These are phyloP conservation scores for Sesbania bispinosa DNA, from an alignment of 306 rosid species.

Conservation along the genomic window DNA sequence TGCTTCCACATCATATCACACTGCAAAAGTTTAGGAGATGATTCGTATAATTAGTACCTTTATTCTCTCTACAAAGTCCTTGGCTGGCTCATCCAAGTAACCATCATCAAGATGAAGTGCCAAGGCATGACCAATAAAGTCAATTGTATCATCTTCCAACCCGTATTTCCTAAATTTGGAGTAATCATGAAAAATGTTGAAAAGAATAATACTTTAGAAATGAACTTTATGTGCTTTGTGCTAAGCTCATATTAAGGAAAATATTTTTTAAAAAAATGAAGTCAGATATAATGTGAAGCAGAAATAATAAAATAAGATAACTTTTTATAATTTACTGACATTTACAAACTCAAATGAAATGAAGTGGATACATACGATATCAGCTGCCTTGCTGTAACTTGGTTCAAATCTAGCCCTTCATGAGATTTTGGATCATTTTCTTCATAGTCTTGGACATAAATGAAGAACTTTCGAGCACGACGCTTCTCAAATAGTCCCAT, in stretches of 20 bases:
- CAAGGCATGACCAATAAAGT: slow-evolving; percentile 69
- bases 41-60: slow-evolving; percentile 35
- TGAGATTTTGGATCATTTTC: slow-evolving; percentile 54
- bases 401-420: slow-evolving; percentile 50
- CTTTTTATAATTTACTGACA: too few relatives aligned
- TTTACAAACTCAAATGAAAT: neutral
- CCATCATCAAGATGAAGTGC: slow-evolving; percentile 60
- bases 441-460: slow-evolving; percentile 58
- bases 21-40: neutral
- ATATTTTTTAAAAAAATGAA: too few relatives aligned
- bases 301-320: too few relatives aligned
- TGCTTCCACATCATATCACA: neutral
- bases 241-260: too few relatives aligned
- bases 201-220: neutral
- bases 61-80: slow-evolving; percentile 50
- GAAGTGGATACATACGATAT: slow-evolving; percentile 34
- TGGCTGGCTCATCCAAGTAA: slow-evolving; percentile 65
- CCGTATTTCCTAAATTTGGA: slow-evolving; percentile 51
- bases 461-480: slow-evolving; percentile 57
- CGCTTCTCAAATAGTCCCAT: slow-evolving; percentile 73
- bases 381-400: slow-evolving; percentile 59
- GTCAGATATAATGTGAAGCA: too few relatives aligned
- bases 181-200: neutral
- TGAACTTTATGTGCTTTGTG: too few relatives aligned
- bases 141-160: slow-evolving; percentile 65